Percentiles rank a stretch among this genome's conserved stretches.
Evolutionary conservation across 2,329 filamentous ascomycete genomes (phyloP).

Genomic region (Alternaria brassicae): DNA sequence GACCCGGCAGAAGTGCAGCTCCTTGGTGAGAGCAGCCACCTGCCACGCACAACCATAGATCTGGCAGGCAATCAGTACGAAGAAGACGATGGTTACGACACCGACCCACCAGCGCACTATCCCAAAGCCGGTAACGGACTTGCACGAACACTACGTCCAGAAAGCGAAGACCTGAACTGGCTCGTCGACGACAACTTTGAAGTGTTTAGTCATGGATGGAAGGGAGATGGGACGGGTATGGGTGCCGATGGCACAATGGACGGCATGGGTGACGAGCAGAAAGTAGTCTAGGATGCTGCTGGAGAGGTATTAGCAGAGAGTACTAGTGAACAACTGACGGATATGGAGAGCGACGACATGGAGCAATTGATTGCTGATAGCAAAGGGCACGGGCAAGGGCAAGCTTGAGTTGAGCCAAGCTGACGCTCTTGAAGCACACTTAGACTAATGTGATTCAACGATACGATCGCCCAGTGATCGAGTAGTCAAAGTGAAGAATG

Average conservation of each 20-base stretch:
- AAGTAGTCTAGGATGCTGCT: slow-evolving; percentile 22
- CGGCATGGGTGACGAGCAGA: slow-evolving; percentile 23
- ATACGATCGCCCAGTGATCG: not conserved
- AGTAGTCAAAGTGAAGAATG: not conserved
- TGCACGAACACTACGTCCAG: slow-evolving; percentile 59
- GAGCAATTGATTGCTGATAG: not conserved
- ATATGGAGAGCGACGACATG: slow-evolving; percentile 10
- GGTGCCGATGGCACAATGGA: slow-evolving; percentile 38
- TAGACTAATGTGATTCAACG: not conserved
- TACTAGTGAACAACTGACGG: slow-evolving; percentile 2
- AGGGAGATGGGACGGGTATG: slow-evolving; percentile 43
- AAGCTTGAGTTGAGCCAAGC: not conserved
- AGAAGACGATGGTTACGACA: slow-evolving; percentile 62
- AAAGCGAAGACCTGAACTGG: slow-evolving; percentile 67
- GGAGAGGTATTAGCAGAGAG: not conserved
- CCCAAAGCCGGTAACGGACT: slow-evolving; percentile 69
- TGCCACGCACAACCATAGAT: slow-evolving; percentile 27
- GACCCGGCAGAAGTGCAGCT: slow-evolving; percentile 46
- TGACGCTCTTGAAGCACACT: not conserved
- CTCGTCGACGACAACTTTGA: slow-evolving; percentile 66
- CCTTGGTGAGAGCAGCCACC: slow-evolving; percentile 33
- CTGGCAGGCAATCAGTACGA: slow-evolving; percentile 37
- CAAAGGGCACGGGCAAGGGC: not conserved
- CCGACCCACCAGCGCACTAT: slow-evolving; percentile 64
- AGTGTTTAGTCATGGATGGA: slow-evolving; percentile 63